Conservation (phyloP, 768 basidiomycete genomes). For the Termitomyces sp. region DNA sequence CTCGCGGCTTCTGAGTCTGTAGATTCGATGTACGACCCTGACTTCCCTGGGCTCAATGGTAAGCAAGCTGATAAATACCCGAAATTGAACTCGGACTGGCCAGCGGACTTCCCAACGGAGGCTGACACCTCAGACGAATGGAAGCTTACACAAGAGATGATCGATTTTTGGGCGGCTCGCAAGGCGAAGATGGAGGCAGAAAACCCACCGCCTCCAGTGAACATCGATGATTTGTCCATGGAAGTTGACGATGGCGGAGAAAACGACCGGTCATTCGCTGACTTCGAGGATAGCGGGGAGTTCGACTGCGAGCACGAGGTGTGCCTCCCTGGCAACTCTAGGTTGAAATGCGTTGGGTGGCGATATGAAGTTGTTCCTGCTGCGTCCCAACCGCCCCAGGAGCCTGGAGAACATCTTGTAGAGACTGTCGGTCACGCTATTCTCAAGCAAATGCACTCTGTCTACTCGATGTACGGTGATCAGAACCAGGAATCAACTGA, state of each 20-base stretch:
- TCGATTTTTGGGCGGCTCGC: constrained; percentile 5
- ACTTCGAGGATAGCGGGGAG: neutral
- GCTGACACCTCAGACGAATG: constrained; percentile 8
- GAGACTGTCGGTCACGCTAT: neutral
- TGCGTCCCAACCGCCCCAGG: neutral
- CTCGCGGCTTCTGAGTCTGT: neutral
- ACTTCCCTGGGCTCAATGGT: constrained; percentile 2
- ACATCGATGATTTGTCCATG: neutral
- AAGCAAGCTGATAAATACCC: constrained; percentile 2
- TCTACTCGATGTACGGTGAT: neutral
- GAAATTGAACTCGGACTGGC: constrained; percentile 1
- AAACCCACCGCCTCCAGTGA: constrained; percentile 2
- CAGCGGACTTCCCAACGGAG: constrained; percentile 2
- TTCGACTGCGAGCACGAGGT: neutral
- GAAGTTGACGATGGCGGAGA: neutral
- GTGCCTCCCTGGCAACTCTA: constrained; percentile 3
- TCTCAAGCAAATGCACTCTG: neutral
- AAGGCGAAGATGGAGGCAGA: constrained; percentile 5
- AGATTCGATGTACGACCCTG: constrained; percentile 3
- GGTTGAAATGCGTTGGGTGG: constrained; percentile 4
- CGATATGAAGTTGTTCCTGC: constrained; percentile 1
- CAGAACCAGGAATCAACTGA: neutral
- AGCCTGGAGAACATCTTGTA: neutral
- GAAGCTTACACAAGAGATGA: constrained; percentile 8
- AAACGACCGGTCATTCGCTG: neutral